These are phyloP conservation scores for Colletotrichum sansevieriae DNA, from an alignment of 2,329 filamentous ascomycete genomes.

Conservation along the genomic window DNA sequence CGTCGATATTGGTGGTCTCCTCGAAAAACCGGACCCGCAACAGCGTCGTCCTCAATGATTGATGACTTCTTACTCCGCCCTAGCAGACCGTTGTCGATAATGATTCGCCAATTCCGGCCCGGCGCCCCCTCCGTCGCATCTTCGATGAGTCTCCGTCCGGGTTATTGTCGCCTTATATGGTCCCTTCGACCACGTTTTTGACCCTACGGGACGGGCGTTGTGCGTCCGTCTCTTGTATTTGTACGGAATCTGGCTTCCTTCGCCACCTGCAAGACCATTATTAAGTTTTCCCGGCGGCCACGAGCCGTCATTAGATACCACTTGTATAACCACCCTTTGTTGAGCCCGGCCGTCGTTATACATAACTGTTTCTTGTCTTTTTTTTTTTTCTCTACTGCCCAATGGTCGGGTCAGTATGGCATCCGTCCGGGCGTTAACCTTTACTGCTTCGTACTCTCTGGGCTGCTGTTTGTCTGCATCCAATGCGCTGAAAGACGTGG, in stretches of 20 bases:
- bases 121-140: constrained; percentile 20
- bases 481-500: constrained; percentile 13
- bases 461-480: constrained; percentile 22
- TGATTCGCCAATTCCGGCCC: constrained; percentile 32
- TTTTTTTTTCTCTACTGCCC: constrained; percentile 8
- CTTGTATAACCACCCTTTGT: constrained; percentile 39
- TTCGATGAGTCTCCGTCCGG: constrained; percentile 19
- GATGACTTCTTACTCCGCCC: constrained; percentile 29
- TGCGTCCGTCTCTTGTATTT: constrained; percentile 32
- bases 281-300: constrained; percentile 29
- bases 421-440: constrained; percentile 32
- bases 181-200: constrained; percentile 17
- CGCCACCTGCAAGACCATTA: constrained; percentile 23
- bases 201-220: constrained; percentile 16
- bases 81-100: constrained; percentile 37
- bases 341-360: constrained; percentile 18
- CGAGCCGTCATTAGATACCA: constrained; percentile 43
- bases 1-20: constrained; percentile 72
- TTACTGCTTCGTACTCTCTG: constrained; percentile 1
- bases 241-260: constrained; percentile 22
- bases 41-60: constrained; percentile 47
- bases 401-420: constrained; percentile 21
- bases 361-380: constrained; percentile 29
- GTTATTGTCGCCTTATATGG: constrained; percentile 11
- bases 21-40: constrained; percentile 66